Percentiles rank a stretch among this genome's conserved stretches.
Evolutionary conservation across 192 early-diverging fungal species (phyloP).

Genomic region (Oehlia diaphana): DNA sequence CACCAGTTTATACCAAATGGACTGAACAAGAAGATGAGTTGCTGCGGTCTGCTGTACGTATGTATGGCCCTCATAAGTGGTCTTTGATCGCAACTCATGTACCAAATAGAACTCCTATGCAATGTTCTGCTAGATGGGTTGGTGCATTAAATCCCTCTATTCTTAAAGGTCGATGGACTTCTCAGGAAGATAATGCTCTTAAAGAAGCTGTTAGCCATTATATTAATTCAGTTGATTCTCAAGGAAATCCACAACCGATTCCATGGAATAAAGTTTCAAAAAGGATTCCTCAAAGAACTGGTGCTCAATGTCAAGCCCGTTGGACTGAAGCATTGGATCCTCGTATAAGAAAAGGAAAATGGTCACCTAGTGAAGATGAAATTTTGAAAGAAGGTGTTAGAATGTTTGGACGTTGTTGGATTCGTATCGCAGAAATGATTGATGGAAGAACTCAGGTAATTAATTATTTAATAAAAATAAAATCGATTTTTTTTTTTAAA

Average conservation of each 20-base stretch:
- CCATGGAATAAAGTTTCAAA: conserved; percentile 53
- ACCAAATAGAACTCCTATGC: conserved; percentile 53
- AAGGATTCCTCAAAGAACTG: conserved; percentile 51
- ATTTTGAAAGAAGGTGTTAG: conserved; percentile 58
- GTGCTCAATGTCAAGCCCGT: conserved; percentile 61
- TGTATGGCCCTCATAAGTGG: conserved; percentile 52
- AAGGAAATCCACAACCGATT: conserved; percentile 41
- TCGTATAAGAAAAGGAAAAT: conserved; percentile 52
- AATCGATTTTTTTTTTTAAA: no score
- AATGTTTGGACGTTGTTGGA: conserved; percentile 52
- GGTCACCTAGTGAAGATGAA: conserved; percentile 50
- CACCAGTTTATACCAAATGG: conserved; percentile 49
- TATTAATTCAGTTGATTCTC: conserved; percentile 32
- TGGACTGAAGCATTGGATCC: conserved; percentile 63
- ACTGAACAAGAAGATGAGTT: conserved; percentile 47
- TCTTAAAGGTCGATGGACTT: conserved; percentile 53
- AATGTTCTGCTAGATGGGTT: conserved; percentile 55
- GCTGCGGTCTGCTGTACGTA: conserved; percentile 36
- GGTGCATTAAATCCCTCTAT: conserved; percentile 52
- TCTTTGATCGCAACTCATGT: conserved; percentile 49
- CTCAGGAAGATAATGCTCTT: conserved; percentile 46
- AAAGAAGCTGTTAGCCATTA: conserved; percentile 43
- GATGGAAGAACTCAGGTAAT: conserved; percentile 54
- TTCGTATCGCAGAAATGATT: conserved; percentile 58
- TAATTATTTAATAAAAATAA: neutral